A percentile compares a stretch with the other conserved stretches of the same genome.
Evolutionary conservation across 2,329 filamentous ascomycete genomes (phyloP).

Genomic region (Coniosporium uncinatum): DNA sequence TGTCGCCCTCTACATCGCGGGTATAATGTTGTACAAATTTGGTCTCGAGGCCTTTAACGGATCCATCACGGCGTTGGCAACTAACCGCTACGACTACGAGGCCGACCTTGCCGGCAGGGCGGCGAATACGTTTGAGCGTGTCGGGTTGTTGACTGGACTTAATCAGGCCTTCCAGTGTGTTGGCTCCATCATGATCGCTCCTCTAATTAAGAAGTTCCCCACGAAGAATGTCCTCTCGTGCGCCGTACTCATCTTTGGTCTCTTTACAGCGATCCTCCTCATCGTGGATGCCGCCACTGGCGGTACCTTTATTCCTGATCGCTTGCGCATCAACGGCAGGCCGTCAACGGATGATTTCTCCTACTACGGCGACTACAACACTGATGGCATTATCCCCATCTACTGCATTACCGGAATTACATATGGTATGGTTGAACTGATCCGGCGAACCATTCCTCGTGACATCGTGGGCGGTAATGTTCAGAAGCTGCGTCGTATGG

Average conservation of each 20-base stretch:
- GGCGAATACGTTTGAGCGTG: constrained; percentile 37
- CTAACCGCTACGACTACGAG: constrained; percentile 43
- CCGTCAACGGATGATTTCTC: constrained; percentile 30
- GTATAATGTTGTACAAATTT: constrained; percentile 46
- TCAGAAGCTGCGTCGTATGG: constrained; percentile 42
- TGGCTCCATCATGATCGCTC: constrained; percentile 43
- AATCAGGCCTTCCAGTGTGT: constrained; percentile 46
- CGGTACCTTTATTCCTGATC: constrained; percentile 31
- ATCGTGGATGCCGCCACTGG: constrained; percentile 43
- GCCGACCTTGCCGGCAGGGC: constrained; percentile 19
- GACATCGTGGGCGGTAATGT: constrained; percentile 46
- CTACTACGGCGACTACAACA: constrained; percentile 42
- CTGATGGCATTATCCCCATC: constrained; percentile 43
- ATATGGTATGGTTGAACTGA: constrained; percentile 44
- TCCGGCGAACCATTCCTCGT: constrained; percentile 42
- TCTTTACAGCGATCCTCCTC: constrained; percentile 41
- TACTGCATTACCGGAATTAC: constrained; percentile 34
- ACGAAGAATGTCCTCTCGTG: constrained; percentile 38
- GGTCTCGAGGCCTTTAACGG: constrained; percentile 46
- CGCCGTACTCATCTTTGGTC: constrained; percentile 37
- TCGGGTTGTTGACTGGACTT: constrained; percentile 40
- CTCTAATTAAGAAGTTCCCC: constrained; percentile 40
- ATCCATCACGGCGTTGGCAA: constrained; percentile 41
- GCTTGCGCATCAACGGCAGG: constrained; percentile 12
- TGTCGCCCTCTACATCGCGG: constrained; percentile 38